Evolutionary conservation across 306 rosid genomes (phyloP).

Genomic region (Trifolium repens): DNA sequence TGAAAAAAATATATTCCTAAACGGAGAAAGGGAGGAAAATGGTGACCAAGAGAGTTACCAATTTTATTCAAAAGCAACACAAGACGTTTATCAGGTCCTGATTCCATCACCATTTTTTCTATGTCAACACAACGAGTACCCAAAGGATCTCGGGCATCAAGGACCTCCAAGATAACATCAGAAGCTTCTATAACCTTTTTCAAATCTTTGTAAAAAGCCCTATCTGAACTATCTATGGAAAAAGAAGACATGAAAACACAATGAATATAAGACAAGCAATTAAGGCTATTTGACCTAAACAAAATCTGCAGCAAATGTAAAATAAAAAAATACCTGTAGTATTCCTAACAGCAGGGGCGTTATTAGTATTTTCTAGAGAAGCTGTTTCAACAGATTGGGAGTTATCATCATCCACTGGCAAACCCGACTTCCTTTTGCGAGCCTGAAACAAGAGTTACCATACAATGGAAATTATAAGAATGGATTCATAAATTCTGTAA

Average conservation of each 20-base stretch:
- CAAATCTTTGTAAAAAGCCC: constrained; percentile 88
- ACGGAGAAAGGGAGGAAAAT: neutral
- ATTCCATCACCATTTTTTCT: constrained; percentile 86
- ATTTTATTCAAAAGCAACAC: constrained; percentile 94
- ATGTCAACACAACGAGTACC: constrained; percentile 88
- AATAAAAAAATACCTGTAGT: constrained; percentile 55
- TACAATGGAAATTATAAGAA: neutral
- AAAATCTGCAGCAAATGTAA: constrained; percentile 7
- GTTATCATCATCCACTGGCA: constrained; percentile 59
- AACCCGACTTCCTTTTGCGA: constrained; percentile 85
- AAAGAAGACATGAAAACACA: constrained; percentile 1
- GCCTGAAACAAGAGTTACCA: constrained; percentile 57
- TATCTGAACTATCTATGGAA: constrained; percentile 65
- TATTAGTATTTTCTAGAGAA: constrained; percentile 32
- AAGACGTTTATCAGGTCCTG: constrained; percentile 79
- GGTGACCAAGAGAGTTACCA: constrained; percentile 50
- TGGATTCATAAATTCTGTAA: neutral
- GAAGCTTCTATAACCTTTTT: constrained; percentile 86
- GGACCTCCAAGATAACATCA: constrained; percentile 93
- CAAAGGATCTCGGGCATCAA: constrained; percentile 97
- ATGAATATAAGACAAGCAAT: neutral
- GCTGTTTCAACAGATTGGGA: constrained; percentile 40
- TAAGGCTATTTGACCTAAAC: neutral
- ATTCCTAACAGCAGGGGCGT: constrained; percentile 37
- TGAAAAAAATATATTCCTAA: constrained; percentile 11